Base-by-base conservation (phyloP, 371 early-diverging fungal species). In the Amoeboaphelidium protococcarum region DNA sequence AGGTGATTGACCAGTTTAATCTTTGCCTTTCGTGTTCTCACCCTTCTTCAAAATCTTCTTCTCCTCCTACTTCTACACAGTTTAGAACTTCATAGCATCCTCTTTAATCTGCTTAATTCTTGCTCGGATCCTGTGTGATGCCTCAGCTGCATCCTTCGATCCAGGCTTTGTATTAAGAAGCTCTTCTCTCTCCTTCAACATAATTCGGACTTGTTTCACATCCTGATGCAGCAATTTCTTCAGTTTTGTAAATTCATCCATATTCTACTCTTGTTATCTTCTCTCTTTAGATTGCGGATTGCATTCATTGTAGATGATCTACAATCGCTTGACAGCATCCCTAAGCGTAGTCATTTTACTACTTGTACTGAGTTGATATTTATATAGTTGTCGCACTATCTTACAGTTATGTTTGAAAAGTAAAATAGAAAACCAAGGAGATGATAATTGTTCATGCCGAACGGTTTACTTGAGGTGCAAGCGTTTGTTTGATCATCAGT, bases 191-290 rank as follows among this genome's bases (percentile, higher is more conserved):
- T 70, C 68, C 45, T 56, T 56, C 22, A 68, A 54, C n/a, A 59
- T 61, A 48, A 58, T 13, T 1, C 66, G 54, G 21, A 61, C 53
- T 1, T 22, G 25, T 47, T 63, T 66, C 23, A 63, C 60, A 20
- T 63, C 66, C 2, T 42, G 48, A 43, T 64, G 61, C n/a, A 68
- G 46, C 47, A 58, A 57, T 50, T 64, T 65, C 26, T 58, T 52
- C 42, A 67, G 41, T 12, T 62, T 52, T 23, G 55, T 59, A 50
- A 71, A 71, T 50, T 68, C 71, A 53, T 71, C 71, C 41, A 64
- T 31, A 6, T 6, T 10, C 37, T 31, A 19, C 12, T 51, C 53
- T n/a, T 37, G 20, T 47, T 56, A 56, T 26, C 50, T 46, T 27
- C 51, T 54, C 27, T 61, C 59, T 2, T 48, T 41, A 2, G 59